phyloP scores from a whole-genome alignment of 2,329 filamentous ascomycete genomes.

The Aspergillus phoenicis region DNA sequence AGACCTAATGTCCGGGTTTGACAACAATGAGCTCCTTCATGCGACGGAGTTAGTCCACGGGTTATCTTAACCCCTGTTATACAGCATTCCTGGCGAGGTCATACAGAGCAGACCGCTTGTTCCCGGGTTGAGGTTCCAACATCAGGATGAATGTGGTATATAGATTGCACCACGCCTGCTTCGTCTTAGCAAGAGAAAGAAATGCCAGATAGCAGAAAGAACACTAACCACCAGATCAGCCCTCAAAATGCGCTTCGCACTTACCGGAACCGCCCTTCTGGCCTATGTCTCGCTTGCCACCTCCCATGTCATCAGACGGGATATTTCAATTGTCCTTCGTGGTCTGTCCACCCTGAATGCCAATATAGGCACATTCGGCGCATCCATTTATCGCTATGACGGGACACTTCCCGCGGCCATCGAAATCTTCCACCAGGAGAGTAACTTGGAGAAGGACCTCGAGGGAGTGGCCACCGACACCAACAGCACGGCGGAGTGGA shows the following conservation, averaged over 20 bases:
- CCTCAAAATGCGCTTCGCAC: constrained; percentile 1
- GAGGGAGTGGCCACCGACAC: neutral
- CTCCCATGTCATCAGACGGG: constrained; percentile 4
- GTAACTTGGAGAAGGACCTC: neutral
- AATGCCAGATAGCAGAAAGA: neutral
- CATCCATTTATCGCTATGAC: constrained; percentile 4
- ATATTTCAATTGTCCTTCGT: neutral
- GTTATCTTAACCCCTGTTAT: neutral
- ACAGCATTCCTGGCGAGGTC: neutral
- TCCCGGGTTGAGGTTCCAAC: neutral
- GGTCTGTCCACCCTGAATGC: constrained; percentile 1
- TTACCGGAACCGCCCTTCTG: neutral
- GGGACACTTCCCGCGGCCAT: constrained; percentile 4
- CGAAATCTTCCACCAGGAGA: constrained; percentile 8
- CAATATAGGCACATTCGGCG: neutral
- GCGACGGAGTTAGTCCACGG: neutral
- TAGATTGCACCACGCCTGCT: neutral
- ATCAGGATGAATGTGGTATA: neutral
- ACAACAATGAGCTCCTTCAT: neutral
- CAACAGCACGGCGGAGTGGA: constrained; percentile 3
- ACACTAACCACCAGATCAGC: neutral
- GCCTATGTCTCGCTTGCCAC: constrained; percentile 2
- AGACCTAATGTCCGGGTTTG: too few relatives aligned
- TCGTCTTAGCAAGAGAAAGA: neutral
- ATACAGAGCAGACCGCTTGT: neutral